These are phyloP conservation scores for Metschnikowia continentalis DNA, from an alignment of 805 yeast genomes.

Conservation along the genomic window DNA sequence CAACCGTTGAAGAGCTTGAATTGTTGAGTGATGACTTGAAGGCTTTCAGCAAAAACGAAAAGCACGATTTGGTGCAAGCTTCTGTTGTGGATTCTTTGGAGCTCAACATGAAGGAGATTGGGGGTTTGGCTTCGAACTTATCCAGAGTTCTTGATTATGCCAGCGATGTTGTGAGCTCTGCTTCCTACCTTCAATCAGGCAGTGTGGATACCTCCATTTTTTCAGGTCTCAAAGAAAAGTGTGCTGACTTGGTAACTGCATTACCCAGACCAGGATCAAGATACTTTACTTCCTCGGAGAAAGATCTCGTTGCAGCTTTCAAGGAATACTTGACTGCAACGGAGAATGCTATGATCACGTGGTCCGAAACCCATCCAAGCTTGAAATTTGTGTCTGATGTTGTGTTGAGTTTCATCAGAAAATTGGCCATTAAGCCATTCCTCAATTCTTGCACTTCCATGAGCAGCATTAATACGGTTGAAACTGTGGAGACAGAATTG, in stretches of 20 bases:
- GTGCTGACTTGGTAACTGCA: not conserved
- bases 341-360: constrained; percentile 22
- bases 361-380: constrained; percentile 29
- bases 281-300: constrained; percentile 14
- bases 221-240: constrained; percentile 5
- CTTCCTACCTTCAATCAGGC: constrained; percentile 6
- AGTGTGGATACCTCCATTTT: constrained; percentile 6
- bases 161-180: constrained; percentile 6
- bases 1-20: constrained; percentile 16
- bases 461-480: constrained; percentile 18
- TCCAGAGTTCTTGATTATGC: constrained; percentile 13
- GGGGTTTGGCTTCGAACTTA: constrained; percentile 6
- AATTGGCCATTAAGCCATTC: constrained; percentile 15
- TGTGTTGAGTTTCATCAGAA: constrained; percentile 44
- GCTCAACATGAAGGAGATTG: constrained; percentile 16
- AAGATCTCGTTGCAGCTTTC: constrained; percentile 21
- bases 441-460: constrained; percentile 26
- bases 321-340: constrained; percentile 21
- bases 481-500: constrained; percentile 44
- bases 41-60: constrained; percentile 13
- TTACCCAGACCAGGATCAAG: constrained; percentile 5
- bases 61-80: constrained; percentile 13
- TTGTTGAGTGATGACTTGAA: constrained; percentile 14
- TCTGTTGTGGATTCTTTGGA: constrained; percentile 18
- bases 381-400: constrained; percentile 47